A percentile compares a stretch with the other conserved stretches of the same genome.
These are phyloP conservation scores for Cystoderma amianthinum DNA, from an alignment of 768 basidiomycete genomes.

Conservation along the genomic window DNA sequence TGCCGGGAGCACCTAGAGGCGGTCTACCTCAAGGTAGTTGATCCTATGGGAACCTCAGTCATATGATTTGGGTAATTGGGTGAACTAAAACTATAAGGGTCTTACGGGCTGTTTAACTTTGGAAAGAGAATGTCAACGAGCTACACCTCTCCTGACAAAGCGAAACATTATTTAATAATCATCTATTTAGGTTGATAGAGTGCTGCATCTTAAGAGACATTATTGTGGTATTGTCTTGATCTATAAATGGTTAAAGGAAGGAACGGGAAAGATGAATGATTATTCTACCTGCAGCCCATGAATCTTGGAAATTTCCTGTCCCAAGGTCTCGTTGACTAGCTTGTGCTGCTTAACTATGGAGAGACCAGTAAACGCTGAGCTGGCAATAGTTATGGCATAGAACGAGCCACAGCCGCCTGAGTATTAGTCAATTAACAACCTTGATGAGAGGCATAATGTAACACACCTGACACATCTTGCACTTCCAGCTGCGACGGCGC, in stretches of 20 bases:
- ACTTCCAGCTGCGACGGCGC: constrained; percentile 78
- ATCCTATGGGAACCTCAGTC: constrained; percentile 1
- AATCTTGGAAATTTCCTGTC: constrained; percentile 84
- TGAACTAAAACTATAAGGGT: too few relatives aligned
- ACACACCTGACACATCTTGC: constrained; percentile 89
- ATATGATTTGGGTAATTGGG: too few relatives aligned
- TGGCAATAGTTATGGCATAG: constrained; percentile 87
- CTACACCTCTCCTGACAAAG: too few relatives aligned
- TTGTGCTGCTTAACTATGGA: constrained; percentile 90
- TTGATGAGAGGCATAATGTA: background rate
- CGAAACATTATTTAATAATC: too few relatives aligned
- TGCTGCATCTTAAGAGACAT: too few relatives aligned
- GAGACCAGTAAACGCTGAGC: constrained; percentile 79
- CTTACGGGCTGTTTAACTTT: too few relatives aligned
- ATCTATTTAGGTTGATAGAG: too few relatives aligned
- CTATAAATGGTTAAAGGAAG: background rate
- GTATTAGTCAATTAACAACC: constrained; percentile 1
- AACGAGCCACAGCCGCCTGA: constrained; percentile 92
- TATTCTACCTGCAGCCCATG: constrained; percentile 88
- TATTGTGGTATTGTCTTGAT: constrained; percentile 5
- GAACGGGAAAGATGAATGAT: background rate
- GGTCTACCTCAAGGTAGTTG: constrained; percentile 8
- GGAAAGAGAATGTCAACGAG: too few relatives aligned
- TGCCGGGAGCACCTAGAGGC: constrained; percentile 55
- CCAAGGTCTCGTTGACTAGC: constrained; percentile 79